phyloP scores from a whole-genome alignment of 1,284 basidiomycete genomes.

The Marasmius oreades region DNA sequence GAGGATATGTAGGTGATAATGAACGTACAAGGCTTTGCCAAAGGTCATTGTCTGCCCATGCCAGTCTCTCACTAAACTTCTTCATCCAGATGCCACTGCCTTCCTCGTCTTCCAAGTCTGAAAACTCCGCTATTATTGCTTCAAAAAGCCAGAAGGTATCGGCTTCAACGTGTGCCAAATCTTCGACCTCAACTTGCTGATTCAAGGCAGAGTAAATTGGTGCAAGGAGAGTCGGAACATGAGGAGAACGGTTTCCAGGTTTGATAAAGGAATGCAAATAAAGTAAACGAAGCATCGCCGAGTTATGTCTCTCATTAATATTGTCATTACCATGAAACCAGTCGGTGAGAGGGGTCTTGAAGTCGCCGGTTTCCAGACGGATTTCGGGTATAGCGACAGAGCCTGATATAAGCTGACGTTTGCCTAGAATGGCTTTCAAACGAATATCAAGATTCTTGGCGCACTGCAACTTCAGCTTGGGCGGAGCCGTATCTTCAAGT shows the following conservation, averaged over 20 bases:
- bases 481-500: slow-evolving; percentile 47
- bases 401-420: slow-evolving; percentile 15
- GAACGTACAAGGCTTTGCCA: slow-evolving; percentile 54
- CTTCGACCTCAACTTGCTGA: slow-evolving; percentile 58
- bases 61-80: slow-evolving; percentile 57
- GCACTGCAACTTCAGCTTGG: slow-evolving; percentile 45
- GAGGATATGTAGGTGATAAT: slow-evolving; percentile 4
- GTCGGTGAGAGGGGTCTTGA: slow-evolving; percentile 38
- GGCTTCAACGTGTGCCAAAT: slow-evolving; percentile 67
- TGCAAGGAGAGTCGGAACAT: slow-evolving; percentile 63
- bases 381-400: slow-evolving; percentile 51
- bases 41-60: slow-evolving; percentile 64
- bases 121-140: slow-evolving; percentile 66
- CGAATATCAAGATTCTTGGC: slow-evolving; percentile 53
- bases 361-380: slow-evolving; percentile 39
- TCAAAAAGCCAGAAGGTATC: slow-evolving; percentile 82
- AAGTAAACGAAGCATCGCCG: slow-evolving; percentile 66
- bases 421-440: slow-evolving; percentile 40
- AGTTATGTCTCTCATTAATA: slow-evolving; percentile 57
- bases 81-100: slow-evolving; percentile 59
- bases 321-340: slow-evolving; percentile 40
- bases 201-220: slow-evolving; percentile 62
- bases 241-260: slow-evolving; percentile 64
- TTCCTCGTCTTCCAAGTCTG: slow-evolving; percentile 66
- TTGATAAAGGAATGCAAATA: slow-evolving; percentile 71